phyloP scores from a whole-genome alignment of 129 eudicot species.

The Centaurea solstitialis region DNA sequence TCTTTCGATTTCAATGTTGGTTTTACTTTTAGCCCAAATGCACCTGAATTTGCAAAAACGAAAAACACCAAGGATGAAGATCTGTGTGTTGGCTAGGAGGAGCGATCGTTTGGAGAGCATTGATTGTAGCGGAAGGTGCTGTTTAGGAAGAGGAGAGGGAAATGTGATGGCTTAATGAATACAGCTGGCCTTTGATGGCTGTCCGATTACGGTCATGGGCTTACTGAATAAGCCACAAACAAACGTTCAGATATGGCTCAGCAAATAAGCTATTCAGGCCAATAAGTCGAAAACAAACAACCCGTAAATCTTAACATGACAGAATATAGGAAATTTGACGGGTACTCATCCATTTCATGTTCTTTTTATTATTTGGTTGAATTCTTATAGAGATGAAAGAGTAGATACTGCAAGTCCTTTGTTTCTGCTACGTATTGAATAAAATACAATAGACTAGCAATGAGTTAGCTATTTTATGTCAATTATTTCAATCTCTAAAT shows the following conservation, averaged over 20 bases:
- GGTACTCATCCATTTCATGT: not conserved
- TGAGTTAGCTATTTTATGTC: not conserved
- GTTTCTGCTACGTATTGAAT: not conserved
- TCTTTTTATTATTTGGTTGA: not conserved
- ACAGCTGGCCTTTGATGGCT: not conserved
- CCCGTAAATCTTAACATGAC: not conserved
- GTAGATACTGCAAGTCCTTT: not conserved
- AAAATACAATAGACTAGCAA: not conserved
- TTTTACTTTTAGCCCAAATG: no score
- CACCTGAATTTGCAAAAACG: no score
- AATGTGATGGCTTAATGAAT: not conserved
- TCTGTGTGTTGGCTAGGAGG: not conserved
- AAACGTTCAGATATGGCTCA: not conserved
- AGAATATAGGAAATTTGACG: not conserved
- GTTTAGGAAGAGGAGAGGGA: not conserved
- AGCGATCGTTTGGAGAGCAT: not conserved
- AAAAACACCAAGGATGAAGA: no score
- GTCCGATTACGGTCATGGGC: not conserved
- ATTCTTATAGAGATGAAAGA: not conserved
- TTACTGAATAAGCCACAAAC: not conserved
- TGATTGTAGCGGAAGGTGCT: not conserved
- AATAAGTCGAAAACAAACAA: not conserved
- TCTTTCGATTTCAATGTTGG: no score
- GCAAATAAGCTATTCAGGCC: not conserved
- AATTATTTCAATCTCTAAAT: not conserved